These are phyloP conservation scores for Neurospora intermedia DNA, from an alignment of 495 filamentous ascomycete genomes.

Conservation along the genomic window DNA sequence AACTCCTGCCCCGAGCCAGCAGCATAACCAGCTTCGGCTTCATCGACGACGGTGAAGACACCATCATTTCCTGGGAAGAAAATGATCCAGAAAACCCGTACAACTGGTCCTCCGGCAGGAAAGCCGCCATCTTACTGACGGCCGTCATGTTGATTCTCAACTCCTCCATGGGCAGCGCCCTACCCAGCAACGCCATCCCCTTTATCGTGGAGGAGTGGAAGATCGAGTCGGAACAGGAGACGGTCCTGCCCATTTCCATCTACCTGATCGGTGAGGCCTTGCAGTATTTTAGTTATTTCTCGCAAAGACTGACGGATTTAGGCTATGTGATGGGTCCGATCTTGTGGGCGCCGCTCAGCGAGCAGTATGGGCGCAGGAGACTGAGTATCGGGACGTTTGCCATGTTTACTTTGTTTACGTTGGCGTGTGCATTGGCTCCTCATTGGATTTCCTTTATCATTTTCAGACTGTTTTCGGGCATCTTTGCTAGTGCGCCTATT, in stretches of 20 bases:
- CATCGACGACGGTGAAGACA: conserved; percentile 15
- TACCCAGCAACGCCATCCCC: conserved; percentile 53
- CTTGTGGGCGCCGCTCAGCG: conserved; percentile 58
- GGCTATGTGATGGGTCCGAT: conserved; percentile 35
- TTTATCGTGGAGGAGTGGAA: conserved; percentile 48
- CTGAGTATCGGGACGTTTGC: conserved; percentile 52
- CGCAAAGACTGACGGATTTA: background rate
- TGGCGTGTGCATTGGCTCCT: conserved; percentile 59
- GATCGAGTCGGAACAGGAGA: conserved; percentile 42
- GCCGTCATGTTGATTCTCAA: conserved; percentile 59
- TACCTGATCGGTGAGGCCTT: conserved; percentile 46
- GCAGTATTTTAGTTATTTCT: background rate
- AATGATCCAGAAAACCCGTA: conserved; percentile 45
- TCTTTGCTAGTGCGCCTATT: conserved; percentile 56
- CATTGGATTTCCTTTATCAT: conserved; percentile 56
- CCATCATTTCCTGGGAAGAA: conserved; percentile 37
- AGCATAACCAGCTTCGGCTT: background rate
- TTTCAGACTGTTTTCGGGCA: conserved; percentile 56
- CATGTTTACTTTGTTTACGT: conserved; percentile 53
- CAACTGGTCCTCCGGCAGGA: conserved; percentile 48
- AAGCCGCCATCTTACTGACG: conserved; percentile 43
- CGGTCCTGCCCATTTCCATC: conserved; percentile 66
- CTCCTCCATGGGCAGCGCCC: conserved; percentile 58
- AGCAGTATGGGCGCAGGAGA: conserved; percentile 55
- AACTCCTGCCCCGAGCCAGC: background rate